Percentiles rank a stretch among this genome's conserved stretches.
phyloP scores from a whole-genome alignment of 164 flowering plant genomes.

The Vitis riparia region DNA sequence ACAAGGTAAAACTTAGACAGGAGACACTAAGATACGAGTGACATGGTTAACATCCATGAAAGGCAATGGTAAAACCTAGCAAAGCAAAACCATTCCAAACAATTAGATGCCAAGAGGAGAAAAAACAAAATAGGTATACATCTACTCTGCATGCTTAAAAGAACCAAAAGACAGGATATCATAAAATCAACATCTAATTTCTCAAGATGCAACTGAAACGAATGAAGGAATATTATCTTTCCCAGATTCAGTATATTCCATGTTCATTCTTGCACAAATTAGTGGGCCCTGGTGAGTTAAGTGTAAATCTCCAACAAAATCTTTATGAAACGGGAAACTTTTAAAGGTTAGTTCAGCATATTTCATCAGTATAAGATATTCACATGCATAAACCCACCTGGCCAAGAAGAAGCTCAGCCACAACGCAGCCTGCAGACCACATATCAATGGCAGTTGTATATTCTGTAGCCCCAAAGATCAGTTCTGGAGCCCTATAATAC shows the following conservation, averaged over 20 bases:
- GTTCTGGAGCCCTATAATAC: conserved; percentile 96
- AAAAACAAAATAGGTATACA: neutral
- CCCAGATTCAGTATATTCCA: too few relatives aligned
- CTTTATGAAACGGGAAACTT: neutral
- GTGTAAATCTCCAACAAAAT: too few relatives aligned
- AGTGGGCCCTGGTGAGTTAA: too few relatives aligned
- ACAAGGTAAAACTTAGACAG: too few relatives aligned
- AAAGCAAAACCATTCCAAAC: neutral
- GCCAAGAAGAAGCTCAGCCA: conserved; percentile 94
- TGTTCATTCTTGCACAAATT: too few relatives aligned
- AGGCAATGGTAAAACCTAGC: neutral
- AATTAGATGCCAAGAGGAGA: neutral
- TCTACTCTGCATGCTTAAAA: too few relatives aligned
- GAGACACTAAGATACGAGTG: neutral
- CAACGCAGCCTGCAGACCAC: conserved; percentile 98
- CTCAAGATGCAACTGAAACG: neutral
- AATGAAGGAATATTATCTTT: neutral
- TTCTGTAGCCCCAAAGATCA: conserved; percentile 96
- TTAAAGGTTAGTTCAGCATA: neutral
- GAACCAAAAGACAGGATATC: too few relatives aligned
- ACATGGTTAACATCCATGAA: neutral
- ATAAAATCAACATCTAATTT: too few relatives aligned
- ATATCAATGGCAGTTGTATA: conserved; percentile 94
- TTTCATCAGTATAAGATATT: neutral
- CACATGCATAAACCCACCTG: conserved; percentile 50